These are phyloP conservation scores for Sparassis latifolia DNA, from an alignment of 1,284 basidiomycete species.

Conservation along the genomic window DNA sequence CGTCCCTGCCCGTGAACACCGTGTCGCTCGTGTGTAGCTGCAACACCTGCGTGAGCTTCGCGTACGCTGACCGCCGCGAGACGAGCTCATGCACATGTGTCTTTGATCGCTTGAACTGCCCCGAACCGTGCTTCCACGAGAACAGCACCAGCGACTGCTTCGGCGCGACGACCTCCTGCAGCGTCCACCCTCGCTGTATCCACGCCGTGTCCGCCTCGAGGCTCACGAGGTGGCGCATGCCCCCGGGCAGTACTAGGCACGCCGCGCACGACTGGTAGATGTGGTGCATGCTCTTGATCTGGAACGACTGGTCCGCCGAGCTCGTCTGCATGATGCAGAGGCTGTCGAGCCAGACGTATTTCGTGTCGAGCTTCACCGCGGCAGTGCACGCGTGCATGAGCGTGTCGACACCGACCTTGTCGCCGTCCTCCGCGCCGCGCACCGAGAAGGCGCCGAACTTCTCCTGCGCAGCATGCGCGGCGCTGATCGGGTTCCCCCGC, in stretches of 20 bases:
- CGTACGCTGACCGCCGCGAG: conserved; percentile 1
- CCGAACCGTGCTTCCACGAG: conserved; percentile 4
- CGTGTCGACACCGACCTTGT: conserved; percentile 8
- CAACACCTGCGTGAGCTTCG: not conserved
- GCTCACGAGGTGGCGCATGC: conserved; percentile 6
- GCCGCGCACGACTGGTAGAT: conserved; percentile 7
- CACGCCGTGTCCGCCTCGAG: conserved; percentile 12
- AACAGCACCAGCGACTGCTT: conserved; percentile 6
- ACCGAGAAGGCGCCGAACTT: conserved; percentile 4
- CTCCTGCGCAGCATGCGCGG: not conserved
- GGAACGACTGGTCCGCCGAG: conserved; percentile 11
- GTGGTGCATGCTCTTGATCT: conserved; percentile 12
- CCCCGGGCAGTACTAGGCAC: conserved; percentile 11
- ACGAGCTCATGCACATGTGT: conserved; percentile 6
- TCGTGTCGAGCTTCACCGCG: conserved; percentile 1
- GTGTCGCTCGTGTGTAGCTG: not conserved
- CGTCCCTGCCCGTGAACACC: not conserved
- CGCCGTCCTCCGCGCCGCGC: conserved; percentile 6
- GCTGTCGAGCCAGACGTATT: conserved; percentile 13
- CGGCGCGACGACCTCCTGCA: conserved; percentile 11
- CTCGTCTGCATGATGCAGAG: conserved; percentile 13
- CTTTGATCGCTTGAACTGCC: not conserved
- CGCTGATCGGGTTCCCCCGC: conserved; percentile 4
- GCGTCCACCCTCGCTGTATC: conserved; percentile 14
- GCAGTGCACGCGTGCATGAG: conserved; percentile 9